These are phyloP conservation scores for Lachnellula suecica DNA, from an alignment of 2,329 filamentous ascomycete genomes.

Conservation along the genomic window DNA sequence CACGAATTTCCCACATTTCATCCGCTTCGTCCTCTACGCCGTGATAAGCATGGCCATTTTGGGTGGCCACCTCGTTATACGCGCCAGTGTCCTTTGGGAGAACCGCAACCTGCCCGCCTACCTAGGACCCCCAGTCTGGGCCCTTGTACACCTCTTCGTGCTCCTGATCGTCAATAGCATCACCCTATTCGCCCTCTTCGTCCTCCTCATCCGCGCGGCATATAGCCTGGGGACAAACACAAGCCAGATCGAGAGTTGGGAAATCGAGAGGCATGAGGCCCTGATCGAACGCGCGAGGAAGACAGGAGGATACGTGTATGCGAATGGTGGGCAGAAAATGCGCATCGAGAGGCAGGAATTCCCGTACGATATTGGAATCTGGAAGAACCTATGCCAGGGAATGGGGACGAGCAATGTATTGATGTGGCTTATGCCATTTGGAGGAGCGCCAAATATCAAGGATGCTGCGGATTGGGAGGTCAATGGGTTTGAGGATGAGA, in stretches of 20 bases:
- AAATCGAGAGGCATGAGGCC: slow-evolving; percentile 62
- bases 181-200: slow-evolving; percentile 58
- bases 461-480: slow-evolving; percentile 59
- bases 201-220: slow-evolving; percentile 64
- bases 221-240: slow-evolving; percentile 66
- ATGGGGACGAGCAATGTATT: slow-evolving; percentile 70
- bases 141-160: slow-evolving; percentile 61
- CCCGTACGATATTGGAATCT: slow-evolving; percentile 78
- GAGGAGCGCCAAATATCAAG: slow-evolving; percentile 44
- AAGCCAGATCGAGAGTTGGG: slow-evolving; percentile 82
- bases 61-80: slow-evolving; percentile 57
- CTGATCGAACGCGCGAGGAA: slow-evolving; percentile 47
- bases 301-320: slow-evolving; percentile 37
- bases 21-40: slow-evolving; percentile 73
- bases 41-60: slow-evolving; percentile 61
- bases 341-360: slow-evolving; percentile 69
- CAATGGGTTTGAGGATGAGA: slow-evolving; percentile 72
- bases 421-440: slow-evolving; percentile 69
- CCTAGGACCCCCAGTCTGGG: slow-evolving; percentile 63
- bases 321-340: slow-evolving; percentile 49
- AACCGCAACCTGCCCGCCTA: slow-evolving; percentile 70
- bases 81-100: slow-evolving; percentile 60
- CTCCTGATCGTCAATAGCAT: slow-evolving; percentile 57
- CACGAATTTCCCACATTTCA: slow-evolving; percentile 78
- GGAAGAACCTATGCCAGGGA: slow-evolving; percentile 69